Base-by-base conservation (phyloP, 2,329 filamentous ascomycete genomes). In the Aaosphaeria pasadenensis region DNA sequence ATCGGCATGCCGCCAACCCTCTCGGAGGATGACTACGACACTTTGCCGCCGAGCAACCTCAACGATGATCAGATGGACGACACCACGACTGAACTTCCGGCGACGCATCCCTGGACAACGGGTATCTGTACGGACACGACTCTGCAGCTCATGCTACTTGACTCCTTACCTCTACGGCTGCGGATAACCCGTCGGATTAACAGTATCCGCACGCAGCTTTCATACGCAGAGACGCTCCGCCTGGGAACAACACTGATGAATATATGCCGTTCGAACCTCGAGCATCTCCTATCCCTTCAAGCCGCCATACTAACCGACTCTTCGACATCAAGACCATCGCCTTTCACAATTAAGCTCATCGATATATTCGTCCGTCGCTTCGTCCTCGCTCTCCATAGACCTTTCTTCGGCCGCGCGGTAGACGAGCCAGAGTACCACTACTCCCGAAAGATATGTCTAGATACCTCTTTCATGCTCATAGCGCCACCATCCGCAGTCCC, bases 351-450 rank as follows among this genome's bases (percentile, higher is more conserved):
- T 2, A 80, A 80, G 48, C 58, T 83, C 5, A 63, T 81, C 29
- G 75, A 82, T 43, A 75, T 77, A 38, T 66, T 79, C 0, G 68
- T 79, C 4, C 77, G 78, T 5, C 77, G 82, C 11, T 83, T 82
- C 55, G 55, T 83, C 2, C 72, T 84, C 11, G 71, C 75, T 1
- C 66, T 85, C 0, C 81, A 85, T 52, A 74, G 72, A 6, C 69
- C 75, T 0, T 82, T 77, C 56, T 72, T 73, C 35, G 61, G 60
- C 35, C 64, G 71, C 49, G 73, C 77, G 7, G 68, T 61, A 5
- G 53, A 56, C 1, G 72, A 80, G 43, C 77, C 76, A 0, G 49
- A 73, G 4, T 82, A 74, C 55, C 71, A 78, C 52, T 79, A 74
- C 62, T 81, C 77, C 0, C 69, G 73, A 32, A 79, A 76, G 49